phyloP scores from a whole-genome alignment of 2,329 filamentous ascomycete genomes.

The Hymenoscyphus salicellus region DNA sequence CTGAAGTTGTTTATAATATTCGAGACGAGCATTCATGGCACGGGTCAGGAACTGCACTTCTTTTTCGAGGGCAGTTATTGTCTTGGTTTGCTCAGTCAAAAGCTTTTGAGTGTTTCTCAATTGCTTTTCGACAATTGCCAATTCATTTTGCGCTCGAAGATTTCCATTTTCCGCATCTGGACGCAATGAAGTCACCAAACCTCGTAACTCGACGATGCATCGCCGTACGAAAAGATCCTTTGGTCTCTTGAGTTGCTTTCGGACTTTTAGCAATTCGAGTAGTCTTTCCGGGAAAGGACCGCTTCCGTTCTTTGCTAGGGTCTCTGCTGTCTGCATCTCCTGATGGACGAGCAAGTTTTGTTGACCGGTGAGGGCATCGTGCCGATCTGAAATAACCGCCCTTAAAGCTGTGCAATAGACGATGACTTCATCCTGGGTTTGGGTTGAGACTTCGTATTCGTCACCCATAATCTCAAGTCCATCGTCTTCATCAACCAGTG shows the following conservation, averaged over 20 bases:
- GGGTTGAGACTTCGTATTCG: slow-evolving; percentile 84
- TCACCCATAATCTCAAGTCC: slow-evolving; percentile 76
- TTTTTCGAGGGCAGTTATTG: slow-evolving; percentile 50
- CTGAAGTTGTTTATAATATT: slow-evolving; percentile 89
- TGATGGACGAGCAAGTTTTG: slow-evolving; percentile 56
- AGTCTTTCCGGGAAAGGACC: slow-evolving; percentile 68
- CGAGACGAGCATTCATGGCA: slow-evolving; percentile 80
- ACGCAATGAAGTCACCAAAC: slow-evolving; percentile 57
- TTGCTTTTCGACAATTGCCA: slow-evolving; percentile 61
- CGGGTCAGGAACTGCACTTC: slow-evolving; percentile 74
- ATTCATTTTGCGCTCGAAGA: slow-evolving; percentile 58
- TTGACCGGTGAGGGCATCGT: slow-evolving; percentile 69
- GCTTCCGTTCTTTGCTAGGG: slow-evolving; percentile 57
- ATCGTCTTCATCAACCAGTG: slow-evolving; percentile 80
- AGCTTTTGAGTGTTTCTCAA: slow-evolving; percentile 58
- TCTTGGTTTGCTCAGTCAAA: slow-evolving; percentile 51
- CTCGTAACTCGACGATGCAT: slow-evolving; percentile 66
- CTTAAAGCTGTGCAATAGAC: slow-evolving; percentile 79
- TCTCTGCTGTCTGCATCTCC: slow-evolving; percentile 63
- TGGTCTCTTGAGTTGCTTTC: slow-evolving; percentile 48
- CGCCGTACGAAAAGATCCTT: slow-evolving; percentile 64
- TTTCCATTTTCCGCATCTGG: slow-evolving; percentile 54
- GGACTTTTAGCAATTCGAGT: slow-evolving; percentile 49
- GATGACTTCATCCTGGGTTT: slow-evolving; percentile 83
- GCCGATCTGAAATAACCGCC: slow-evolving; percentile 73